Percentiles rank a stretch among this genome's conserved stretches.
These are phyloP conservation scores for Amylocarpus encephaloides DNA, from an alignment of 2,329 filamentous ascomycete species.

Conservation along the genomic window DNA sequence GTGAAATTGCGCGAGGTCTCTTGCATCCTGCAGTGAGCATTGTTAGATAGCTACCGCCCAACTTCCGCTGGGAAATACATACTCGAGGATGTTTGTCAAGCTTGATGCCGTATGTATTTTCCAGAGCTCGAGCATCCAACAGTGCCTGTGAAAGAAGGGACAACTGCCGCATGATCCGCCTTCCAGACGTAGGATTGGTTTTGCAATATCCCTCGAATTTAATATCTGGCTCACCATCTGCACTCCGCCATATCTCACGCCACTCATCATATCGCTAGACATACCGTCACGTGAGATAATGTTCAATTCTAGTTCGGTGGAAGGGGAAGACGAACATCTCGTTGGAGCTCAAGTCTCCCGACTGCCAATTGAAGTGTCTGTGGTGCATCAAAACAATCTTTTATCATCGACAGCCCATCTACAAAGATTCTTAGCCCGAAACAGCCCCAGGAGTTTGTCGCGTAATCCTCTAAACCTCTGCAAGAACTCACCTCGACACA, in stretches of 20 bases:
- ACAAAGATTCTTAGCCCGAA: not conserved
- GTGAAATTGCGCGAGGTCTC: slow-evolving; percentile 21
- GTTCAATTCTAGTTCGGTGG: not conserved
- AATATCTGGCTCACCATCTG: slow-evolving; percentile 19
- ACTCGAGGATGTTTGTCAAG: slow-evolving; percentile 20
- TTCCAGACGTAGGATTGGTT: slow-evolving; percentile 15
- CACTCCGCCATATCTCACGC: slow-evolving; percentile 24
- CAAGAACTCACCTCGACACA: slow-evolving; percentile 21
- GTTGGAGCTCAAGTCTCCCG: slow-evolving; percentile 23
- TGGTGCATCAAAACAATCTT: slow-evolving; percentile 20
- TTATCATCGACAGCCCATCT: slow-evolving; percentile 25
- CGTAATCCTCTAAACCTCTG: not conserved
- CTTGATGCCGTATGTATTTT: slow-evolving; percentile 25
- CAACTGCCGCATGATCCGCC: slow-evolving; percentile 17
- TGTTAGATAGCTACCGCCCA: too few relatives aligned
- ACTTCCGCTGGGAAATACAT: not conserved
- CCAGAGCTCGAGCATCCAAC: slow-evolving; percentile 21
- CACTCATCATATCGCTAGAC: slow-evolving; percentile 23
- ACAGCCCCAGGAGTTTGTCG: not conserved
- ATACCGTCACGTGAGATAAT: slow-evolving; percentile 15
- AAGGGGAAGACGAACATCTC: slow-evolving; percentile 17
- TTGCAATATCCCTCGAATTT: slow-evolving; percentile 24
- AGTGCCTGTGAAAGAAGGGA: slow-evolving; percentile 20
- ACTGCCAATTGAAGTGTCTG: slow-evolving; percentile 18
- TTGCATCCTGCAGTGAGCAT: slow-evolving; percentile 15